These are phyloP conservation scores for Bipolaris bicolor DNA, from an alignment of 2,329 filamentous ascomycete genomes.

Conservation along the genomic window DNA sequence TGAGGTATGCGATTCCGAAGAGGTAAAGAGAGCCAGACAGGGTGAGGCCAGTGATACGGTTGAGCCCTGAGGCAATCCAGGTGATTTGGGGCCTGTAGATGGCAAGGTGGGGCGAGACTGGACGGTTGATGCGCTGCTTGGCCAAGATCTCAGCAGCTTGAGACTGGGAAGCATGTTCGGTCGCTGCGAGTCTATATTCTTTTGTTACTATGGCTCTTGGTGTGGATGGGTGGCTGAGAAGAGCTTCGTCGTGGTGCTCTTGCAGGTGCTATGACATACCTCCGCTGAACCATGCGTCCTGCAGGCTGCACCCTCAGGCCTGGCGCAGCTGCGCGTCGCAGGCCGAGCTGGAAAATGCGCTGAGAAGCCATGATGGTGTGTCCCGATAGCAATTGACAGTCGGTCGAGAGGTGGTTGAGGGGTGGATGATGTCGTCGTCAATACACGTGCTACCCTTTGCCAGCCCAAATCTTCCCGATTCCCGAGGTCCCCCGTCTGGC, in stretches of 20 bases:
- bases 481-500: conserved; percentile 31
- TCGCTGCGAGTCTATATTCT: conserved; percentile 56
- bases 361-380: conserved; percentile 51
- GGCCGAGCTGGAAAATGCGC: conserved; percentile 54
- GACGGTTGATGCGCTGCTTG: conserved; percentile 79
- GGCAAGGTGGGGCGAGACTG: conserved; percentile 80
- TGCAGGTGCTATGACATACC: conserved; percentile 49
- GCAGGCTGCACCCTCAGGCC: conserved; percentile 50
- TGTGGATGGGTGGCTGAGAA: conserved; percentile 2
- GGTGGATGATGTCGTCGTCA: conserved; percentile 38
- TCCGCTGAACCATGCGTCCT: conserved; percentile 54
- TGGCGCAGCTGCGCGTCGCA: conserved; percentile 51
- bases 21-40: conserved; percentile 78
- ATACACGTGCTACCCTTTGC: neutral
- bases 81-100: conserved; percentile 90
- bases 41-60: conserved; percentile 81
- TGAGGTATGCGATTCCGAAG: conserved; percentile 81
- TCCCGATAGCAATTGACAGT: conserved; percentile 24
- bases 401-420: conserved; percentile 25
- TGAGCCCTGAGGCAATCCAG: conserved; percentile 76
- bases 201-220: conserved; percentile 16
- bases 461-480: conserved; percentile 30
- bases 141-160: conserved; percentile 72
- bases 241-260: conserved; percentile 13
- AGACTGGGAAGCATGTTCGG: conserved; percentile 61